Percentiles rank a stretch among this genome's conserved stretches.
Evolutionary conservation across 176 grass and related monocot species (phyloP).

Genomic region (Melocanna baccifera): DNA sequence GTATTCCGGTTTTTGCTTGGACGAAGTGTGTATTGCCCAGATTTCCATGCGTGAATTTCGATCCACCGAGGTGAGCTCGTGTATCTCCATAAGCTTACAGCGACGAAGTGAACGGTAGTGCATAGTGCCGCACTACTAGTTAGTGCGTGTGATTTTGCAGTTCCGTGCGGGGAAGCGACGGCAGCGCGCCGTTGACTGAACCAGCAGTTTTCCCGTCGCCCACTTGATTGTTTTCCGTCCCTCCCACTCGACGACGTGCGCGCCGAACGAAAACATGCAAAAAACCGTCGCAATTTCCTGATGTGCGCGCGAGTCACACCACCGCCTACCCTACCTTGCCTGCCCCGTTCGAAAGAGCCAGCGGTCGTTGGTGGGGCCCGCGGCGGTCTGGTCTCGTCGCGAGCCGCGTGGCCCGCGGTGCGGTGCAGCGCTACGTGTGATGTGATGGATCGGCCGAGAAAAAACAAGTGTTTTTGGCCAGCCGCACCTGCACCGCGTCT

Average conservation of each 20-base stretch:
- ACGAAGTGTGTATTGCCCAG: neutral
- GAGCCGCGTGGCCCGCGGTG: slow-evolving; percentile 46
- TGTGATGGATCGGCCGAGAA: neutral
- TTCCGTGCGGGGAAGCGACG: neutral
- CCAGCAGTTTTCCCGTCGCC: neutral
- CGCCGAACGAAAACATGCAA: neutral
- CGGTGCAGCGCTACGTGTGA: slow-evolving; percentile 14
- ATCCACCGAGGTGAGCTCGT: no score
- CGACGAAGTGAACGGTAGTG: neutral
- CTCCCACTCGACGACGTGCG: neutral
- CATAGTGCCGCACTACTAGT: neutral
- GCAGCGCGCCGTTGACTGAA: neutral
- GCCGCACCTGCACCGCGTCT: slow-evolving; percentile 32
- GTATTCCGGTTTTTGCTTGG: neutral
- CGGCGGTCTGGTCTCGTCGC: neutral
- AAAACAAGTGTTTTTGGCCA: neutral
- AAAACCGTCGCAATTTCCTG: neutral
- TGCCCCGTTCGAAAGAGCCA: neutral
- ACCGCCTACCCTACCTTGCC: neutral
- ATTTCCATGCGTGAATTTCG: neutral
- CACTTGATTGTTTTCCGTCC: neutral
- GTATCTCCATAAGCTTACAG: neutral
- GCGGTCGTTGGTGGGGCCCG: neutral
- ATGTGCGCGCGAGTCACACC: slow-evolving; percentile 1
- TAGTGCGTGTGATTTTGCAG: neutral